Conservation (phyloP, 208 protist genomes). For the Trypanosoma lewisi region DNA sequence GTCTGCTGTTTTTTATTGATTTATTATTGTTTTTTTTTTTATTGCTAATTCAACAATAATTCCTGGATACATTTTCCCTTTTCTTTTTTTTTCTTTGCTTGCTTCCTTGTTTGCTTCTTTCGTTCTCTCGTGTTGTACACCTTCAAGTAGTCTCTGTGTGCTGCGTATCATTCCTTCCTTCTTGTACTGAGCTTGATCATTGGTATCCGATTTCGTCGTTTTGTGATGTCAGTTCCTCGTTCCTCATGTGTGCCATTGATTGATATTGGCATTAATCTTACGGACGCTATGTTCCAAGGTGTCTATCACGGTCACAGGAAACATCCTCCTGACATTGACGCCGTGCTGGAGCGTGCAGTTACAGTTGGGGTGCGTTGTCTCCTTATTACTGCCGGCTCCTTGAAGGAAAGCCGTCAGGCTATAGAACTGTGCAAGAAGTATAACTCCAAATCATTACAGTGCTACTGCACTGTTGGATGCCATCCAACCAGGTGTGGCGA, state of each 20-base stretch:
- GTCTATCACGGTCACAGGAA: slow-evolving; percentile 52
- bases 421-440: slow-evolving; percentile 58
- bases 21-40: too few species aligned
- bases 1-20: too few species aligned
- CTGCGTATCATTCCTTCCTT: too few species aligned
- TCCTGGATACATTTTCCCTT: not conserved
- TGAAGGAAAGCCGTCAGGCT: slow-evolving; percentile 53
- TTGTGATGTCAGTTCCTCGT: not conserved
- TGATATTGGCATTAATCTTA: slow-evolving; percentile 90
- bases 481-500: slow-evolving; percentile 87
- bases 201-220: slow-evolving; percentile 4
- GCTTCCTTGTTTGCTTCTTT: slow-evolving; percentile 8
- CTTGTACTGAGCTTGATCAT: not conserved
- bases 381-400: slow-evolving; percentile 69
- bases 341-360: slow-evolving; percentile 56
- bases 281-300: slow-evolving; percentile 78
- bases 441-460: slow-evolving; percentile 35
- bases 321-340: slow-evolving; percentile 55
- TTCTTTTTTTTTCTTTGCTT: not conserved
- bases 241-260: slow-evolving; percentile 41
- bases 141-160: slow-evolving; percentile 2
- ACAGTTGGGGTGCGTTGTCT: slow-evolving; percentile 59
- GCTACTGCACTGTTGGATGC: slow-evolving; percentile 81
- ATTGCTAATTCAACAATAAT: too few species aligned
- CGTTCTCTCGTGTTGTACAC: slow-evolving; percentile 3